Base-by-base conservation (phyloP, 2,329 filamentous ascomycete genomes). In the Colletotrichum neosansevieriae region DNA sequence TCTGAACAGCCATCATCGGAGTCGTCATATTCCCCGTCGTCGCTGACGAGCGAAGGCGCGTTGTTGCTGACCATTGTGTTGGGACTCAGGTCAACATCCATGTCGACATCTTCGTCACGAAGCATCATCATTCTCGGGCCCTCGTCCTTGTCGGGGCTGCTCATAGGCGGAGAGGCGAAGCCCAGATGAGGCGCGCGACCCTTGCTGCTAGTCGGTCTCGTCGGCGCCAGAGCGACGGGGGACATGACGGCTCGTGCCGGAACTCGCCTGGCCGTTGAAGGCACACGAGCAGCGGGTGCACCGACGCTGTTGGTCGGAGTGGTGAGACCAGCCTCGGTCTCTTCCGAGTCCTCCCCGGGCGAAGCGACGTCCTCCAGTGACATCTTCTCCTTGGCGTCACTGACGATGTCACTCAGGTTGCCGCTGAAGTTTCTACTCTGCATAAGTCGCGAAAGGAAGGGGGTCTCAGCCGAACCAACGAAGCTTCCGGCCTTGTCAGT, bases 11-110 rank as follows among this genome's bases (percentile, higher is more conserved):
- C 86, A 67, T 89, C 88, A 64, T 91, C 89, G 1, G 90, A 92
- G 63, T 91, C 90, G 72, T 92, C 91, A 74, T 92, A 93, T 76
- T 94, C 92, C 73, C 91, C 91, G 75, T 94, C 91, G 78, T 94
- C 92, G 79, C 91, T 93, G 75, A 94, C 91, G 56, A 94, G 84
- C 73, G 91, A 94, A 21, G 92, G 92, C 9, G 92, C 91, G 72
- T 92, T 92, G 78, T 93, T 93, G 77, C 91, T 92, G 58, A 90
- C 84, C 50, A 90, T 80, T 0, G 90, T 91, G 73, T 89, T 89
- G 5, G 91, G 91, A 73, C 90, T 93, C 65, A 92, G 79, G 61
- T 92, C 88, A 53, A 84, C 83, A 62, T 89, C 87, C 75, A 89
- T 83, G 63, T 88, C 85, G 51, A 83, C 80, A 61, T 85, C 85